Evolutionary conservation across 2,329 filamentous ascomycete genomes (phyloP).

Genomic region (Cladorrhinum sp.): DNA sequence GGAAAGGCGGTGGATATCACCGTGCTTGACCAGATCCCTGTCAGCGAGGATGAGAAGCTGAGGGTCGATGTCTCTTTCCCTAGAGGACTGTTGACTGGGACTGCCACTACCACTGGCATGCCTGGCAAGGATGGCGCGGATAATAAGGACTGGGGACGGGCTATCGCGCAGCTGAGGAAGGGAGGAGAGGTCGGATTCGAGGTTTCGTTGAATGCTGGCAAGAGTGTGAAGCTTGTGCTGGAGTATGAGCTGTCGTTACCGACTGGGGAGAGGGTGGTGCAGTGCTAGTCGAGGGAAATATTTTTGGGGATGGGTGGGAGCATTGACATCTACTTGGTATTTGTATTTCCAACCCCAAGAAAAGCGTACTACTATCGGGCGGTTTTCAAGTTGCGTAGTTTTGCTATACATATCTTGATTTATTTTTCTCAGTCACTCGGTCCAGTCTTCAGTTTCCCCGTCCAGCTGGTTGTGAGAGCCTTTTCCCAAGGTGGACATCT

Average conservation of each 20-base stretch:
- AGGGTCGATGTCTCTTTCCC: conserved; percentile 50
- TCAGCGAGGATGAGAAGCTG: conserved; percentile 59
- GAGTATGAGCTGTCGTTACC: conserved; percentile 62
- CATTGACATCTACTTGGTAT: too few species aligned
- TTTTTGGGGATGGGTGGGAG: too few species aligned
- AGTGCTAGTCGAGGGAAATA: too few species aligned
- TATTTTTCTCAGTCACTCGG: too few species aligned
- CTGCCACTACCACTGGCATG: conserved; percentile 17
- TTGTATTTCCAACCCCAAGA: too few species aligned
- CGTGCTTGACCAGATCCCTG: conserved; percentile 59
- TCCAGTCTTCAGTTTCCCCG: too few species aligned
- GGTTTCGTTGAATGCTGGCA: conserved; percentile 55
- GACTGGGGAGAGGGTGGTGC: conserved; percentile 40
- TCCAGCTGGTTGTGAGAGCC: too few species aligned
- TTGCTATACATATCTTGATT: too few species aligned
- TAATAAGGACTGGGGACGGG: conserved; percentile 51
- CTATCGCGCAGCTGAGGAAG: conserved; percentile 52
- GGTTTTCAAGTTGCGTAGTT: too few species aligned
- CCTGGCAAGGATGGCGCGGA: conserved; percentile 30
- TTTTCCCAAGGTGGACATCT: too few species aligned
- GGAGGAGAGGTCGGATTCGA: conserved; percentile 58
- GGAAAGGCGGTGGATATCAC: conserved; percentile 44
- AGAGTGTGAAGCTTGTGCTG: conserved; percentile 53
- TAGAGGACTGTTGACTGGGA: conserved; percentile 43
- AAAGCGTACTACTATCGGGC: too few species aligned